Evolutionary conservation across 495 filamentous ascomycete species (phyloP).

Genomic region (Podospora tetraspora): DNA sequence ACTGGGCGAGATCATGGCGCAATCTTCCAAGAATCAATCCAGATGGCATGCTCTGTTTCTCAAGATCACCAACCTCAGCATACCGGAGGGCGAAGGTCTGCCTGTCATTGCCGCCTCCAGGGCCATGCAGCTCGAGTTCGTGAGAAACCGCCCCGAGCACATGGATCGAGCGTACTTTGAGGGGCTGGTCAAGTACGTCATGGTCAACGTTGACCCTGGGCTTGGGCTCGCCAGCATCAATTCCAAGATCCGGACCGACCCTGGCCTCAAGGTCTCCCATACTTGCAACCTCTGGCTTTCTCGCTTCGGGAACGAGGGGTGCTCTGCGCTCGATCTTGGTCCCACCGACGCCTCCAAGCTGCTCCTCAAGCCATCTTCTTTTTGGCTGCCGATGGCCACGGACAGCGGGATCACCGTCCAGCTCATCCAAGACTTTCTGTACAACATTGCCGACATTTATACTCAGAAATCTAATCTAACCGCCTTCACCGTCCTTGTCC

Average conservation of each 20-base stretch:
- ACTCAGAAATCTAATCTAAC: background rate
- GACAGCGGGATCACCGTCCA: background rate
- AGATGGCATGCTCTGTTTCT: slow-evolving; percentile 32
- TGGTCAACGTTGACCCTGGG: slow-evolving; percentile 15
- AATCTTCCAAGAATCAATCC: slow-evolving; percentile 18
- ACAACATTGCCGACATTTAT: slow-evolving; percentile 1
- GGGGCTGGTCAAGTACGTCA: slow-evolving; percentile 9
- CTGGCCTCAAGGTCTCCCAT: slow-evolving; percentile 14
- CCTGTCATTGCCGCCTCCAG: slow-evolving; percentile 20
- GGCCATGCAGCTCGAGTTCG: slow-evolving; percentile 8
- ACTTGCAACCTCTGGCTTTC: slow-evolving; percentile 29
- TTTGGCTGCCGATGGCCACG: background rate
- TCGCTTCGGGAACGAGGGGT: slow-evolving; percentile 7
- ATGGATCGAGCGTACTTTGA: slow-evolving; percentile 17
- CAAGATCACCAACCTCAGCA: slow-evolving; percentile 13
- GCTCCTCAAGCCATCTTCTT: background rate
- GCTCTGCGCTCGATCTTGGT: background rate
- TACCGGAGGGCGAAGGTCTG: slow-evolving; percentile 15
- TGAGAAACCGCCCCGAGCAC: slow-evolving; percentile 7
- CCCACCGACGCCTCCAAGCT: background rate
- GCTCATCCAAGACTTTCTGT: slow-evolving; percentile 3
- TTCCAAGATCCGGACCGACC: slow-evolving; percentile 13
- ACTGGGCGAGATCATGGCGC: slow-evolving; percentile 17
- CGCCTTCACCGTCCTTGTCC: background rate
- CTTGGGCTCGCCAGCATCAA: slow-evolving; percentile 18